phyloP scores from a whole-genome alignment of 805 yeast species.

The Yarrowia keelungensis region DNA sequence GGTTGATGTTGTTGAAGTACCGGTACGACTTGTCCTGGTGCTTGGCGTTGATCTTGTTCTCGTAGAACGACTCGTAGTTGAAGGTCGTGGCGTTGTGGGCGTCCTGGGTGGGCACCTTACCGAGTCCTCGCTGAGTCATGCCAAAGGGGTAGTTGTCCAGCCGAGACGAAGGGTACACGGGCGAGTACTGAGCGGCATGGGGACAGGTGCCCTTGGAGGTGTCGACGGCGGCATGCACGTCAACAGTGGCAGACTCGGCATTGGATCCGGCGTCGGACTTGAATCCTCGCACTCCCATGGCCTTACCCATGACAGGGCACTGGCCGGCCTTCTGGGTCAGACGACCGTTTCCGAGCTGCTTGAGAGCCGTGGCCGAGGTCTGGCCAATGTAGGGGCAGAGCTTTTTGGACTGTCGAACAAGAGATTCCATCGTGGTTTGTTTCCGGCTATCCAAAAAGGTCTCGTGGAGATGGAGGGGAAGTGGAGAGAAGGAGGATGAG shows the following conservation, averaged over 20 bases:
- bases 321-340: constrained; percentile 66
- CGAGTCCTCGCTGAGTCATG: constrained; percentile 36
- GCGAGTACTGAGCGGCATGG: constrained; percentile 39
- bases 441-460: neutral
- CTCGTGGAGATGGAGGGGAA: too few relatives aligned
- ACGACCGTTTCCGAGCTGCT: constrained; percentile 57
- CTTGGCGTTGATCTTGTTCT: constrained; percentile 71
- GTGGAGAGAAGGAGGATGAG: constrained; percentile 4
- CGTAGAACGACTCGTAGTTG: constrained; percentile 76
- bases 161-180: constrained; percentile 38
- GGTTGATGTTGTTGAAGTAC: constrained; percentile 94
- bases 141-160: constrained; percentile 38
- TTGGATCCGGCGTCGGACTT: constrained; percentile 47
- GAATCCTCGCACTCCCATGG: constrained; percentile 52
- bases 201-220: constrained; percentile 41
- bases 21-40: constrained; percentile 91
- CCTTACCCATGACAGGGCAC: constrained; percentile 93
- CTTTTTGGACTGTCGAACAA: constrained; percentile 75
- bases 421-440: constrained; percentile 68
- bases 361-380: constrained; percentile 64
- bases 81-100: constrained; percentile 50
- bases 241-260: constrained; percentile 50
- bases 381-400: constrained; percentile 83
- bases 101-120: constrained; percentile 40
- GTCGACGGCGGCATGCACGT: constrained; percentile 47